Evolutionary conservation across 169 alveolate genomes (phyloP), one percentile per base, ranked within the genome.

Genomic region (Prorocentrum cordatum): DNA sequence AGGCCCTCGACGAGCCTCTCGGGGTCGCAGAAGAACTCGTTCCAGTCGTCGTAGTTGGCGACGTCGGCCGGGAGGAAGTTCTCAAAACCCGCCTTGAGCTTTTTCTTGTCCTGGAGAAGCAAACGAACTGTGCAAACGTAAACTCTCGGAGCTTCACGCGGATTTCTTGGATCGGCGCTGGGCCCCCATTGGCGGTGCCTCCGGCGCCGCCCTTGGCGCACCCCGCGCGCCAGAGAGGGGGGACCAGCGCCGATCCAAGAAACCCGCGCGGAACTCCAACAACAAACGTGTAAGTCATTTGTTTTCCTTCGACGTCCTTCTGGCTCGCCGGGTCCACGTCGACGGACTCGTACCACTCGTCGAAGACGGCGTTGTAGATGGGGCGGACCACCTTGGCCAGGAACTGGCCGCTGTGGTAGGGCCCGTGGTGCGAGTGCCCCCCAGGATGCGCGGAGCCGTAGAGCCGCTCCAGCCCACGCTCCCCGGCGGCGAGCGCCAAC

Each of bases 11-110:
- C 75, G 75, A 77, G 54, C 27, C 88, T 72, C 18, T 33, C 16
- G 45, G 88, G 88, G 31, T 77, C 88, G 27, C 88, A 77, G 33
- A 77, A 77, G 73, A 77, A 77, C 64, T 77, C 88, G 45, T 77
- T 59, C 88, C 88, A 77, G 20, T 77, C 88, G 75, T 77, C 88
- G 24, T 77, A 77, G 45, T 33, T n/a, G 35, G 88, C 61, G 31
- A 32, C 88, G 36, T 77, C 88, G 2, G 88, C 75, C 1, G 71
- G 88, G 20, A 77, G 75, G 24, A 77, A 77, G 29, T 77, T 77
- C 62, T 77, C 88, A 4, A 77, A 73, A 27, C 88, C 88, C 1
- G 88, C 75, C 59, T 77, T 77, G 33, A 77, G 32, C 45, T 77
- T 77, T 62, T 77, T 77, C 64, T 77, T 77, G 75, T 77, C n/a